Base-by-base conservation (phyloP, 1,284 basidiomycete species). In the Trametes versicolor region DNA sequence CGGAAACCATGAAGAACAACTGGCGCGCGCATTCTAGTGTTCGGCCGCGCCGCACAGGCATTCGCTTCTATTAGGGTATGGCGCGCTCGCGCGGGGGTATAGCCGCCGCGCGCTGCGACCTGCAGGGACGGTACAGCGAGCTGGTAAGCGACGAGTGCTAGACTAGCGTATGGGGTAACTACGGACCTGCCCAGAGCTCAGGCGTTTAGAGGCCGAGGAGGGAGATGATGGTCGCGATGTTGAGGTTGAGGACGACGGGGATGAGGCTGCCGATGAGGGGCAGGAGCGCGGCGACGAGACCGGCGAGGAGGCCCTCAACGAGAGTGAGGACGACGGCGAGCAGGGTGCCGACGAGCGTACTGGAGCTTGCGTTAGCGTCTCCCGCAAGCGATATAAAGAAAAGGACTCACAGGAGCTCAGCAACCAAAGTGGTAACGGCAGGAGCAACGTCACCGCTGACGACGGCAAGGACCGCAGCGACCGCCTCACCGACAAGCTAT, bases 401-500 rank as follows among this genome's bases (percentile, higher is more conserved):
- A 48, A 10, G 43, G 43, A 71, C 76, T 57, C 71, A 79, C 77
- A 70, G 74, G 39, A 83, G 74, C n/a, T 58, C 68, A 25, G 53
- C 60, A 49, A 82, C 69, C 17, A 77, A 41, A 12, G 63, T 54
- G n/a, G 69, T 50, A 49, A 82, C 63, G 19, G 73, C 72, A 6
- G 67, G 56, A 29, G 66, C 60, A 50, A 76, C 68, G 23, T 71
- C 70, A 21, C 65, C 60, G 49, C 67, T 71, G 43, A 78, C 76
- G 27, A 81, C 62, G 36, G 73, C 71, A 25, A 83, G 71, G 59
- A 81, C 75, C 23, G 73, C 72, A n/a, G 72, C 73, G 58, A 81
- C 66, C 23, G 80, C 80, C n/a, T 51, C 64, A 69, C 83, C 76
- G 56, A 83, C 25, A 17, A 29, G 15, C 43, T 45, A 21, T 4